These are phyloP conservation scores for Kazachstania viticola DNA, from an alignment of 805 yeast genomes.

Conservation along the genomic window DNA sequence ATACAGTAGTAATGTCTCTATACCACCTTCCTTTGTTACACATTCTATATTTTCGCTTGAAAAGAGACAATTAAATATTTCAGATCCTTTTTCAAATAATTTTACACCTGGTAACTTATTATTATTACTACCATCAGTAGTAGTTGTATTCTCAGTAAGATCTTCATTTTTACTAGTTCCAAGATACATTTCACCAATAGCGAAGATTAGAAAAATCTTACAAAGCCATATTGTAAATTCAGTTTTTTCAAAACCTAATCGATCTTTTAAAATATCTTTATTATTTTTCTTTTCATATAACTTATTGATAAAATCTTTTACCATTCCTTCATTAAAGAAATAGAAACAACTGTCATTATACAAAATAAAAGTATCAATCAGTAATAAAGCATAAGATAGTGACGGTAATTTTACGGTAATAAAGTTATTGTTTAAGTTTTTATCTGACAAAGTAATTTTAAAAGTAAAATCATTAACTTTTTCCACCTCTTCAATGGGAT, in stretches of 20 bases:
- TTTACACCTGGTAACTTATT: conserved; percentile 67
- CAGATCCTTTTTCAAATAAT: conserved; percentile 70
- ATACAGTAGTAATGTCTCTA: conserved; percentile 61
- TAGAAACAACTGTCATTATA: conserved; percentile 80
- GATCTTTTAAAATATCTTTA: not conserved
- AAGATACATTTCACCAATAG: conserved; percentile 72
- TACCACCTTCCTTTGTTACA: conserved; percentile 67
- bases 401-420: conserved; percentile 48
- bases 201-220: conserved; percentile 59
- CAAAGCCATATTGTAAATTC: conserved; percentile 75
- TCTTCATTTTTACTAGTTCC: conserved; percentile 45
- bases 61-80: conserved; percentile 61
- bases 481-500: not conserved
- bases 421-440: too few relatives aligned
- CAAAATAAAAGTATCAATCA: conserved; percentile 66
- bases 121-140: conserved; percentile 29
- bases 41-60: conserved; percentile 74
- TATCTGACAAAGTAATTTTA: not conserved
- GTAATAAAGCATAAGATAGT: conserved; percentile 60
- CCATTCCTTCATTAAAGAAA: conserved; percentile 73
- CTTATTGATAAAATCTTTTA: conserved; percentile 52
- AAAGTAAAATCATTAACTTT: not conserved
- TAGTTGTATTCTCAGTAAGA: conserved; percentile 7
- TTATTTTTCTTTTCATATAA: conserved; percentile 31
- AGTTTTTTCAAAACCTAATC: too few relatives aligned